phyloP scores from a whole-genome alignment of 2,329 filamentous ascomycete species.

The Cordyceps cateniannulata region DNA sequence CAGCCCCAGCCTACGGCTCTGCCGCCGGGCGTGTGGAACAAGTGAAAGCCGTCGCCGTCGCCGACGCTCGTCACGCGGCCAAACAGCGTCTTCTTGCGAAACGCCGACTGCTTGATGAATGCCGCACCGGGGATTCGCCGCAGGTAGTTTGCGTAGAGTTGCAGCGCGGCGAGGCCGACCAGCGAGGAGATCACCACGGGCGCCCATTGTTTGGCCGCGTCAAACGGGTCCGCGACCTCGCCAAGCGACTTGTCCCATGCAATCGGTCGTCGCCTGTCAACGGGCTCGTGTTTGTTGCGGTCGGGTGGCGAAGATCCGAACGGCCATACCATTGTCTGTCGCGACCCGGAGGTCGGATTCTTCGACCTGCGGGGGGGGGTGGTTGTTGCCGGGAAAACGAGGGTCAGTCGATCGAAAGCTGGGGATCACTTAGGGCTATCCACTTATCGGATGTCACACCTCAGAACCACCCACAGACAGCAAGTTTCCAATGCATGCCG shows the following conservation, averaged over 20 bases:
- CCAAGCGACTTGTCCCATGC: slow-evolving; percentile 35
- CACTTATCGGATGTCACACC: not conserved
- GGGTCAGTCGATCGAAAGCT: not conserved
- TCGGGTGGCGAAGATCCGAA: slow-evolving; percentile 25
- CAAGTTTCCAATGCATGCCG: not conserved
- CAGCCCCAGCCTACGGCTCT: slow-evolving; percentile 86
- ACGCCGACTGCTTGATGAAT: slow-evolving; percentile 68
- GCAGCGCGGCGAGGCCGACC: slow-evolving; percentile 31
- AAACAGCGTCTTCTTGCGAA: slow-evolving; percentile 69
- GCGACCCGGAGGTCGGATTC: slow-evolving; percentile 20
- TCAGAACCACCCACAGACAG: not conserved
- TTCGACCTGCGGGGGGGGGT: slow-evolving; percentile 16
- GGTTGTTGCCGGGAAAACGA: slow-evolving; percentile 1
- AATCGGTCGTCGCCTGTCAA: slow-evolving; percentile 22
- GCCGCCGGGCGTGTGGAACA: slow-evolving; percentile 94
- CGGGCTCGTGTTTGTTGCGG: slow-evolving; percentile 17
- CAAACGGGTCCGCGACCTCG: slow-evolving; percentile 23
- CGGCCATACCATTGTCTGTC: slow-evolving; percentile 34
- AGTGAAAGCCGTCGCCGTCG: slow-evolving; percentile 90
- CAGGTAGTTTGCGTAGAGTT: slow-evolving; percentile 68
- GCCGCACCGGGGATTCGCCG: slow-evolving; percentile 74
- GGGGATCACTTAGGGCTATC: not conserved
- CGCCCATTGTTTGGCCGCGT: slow-evolving; percentile 33
- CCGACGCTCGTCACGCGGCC: slow-evolving; percentile 89
- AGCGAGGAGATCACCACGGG: slow-evolving; percentile 32